These are phyloP conservation scores for Agaricales sp. DNA, from an alignment of 1,284 basidiomycete genomes.

Conservation along the genomic window DNA sequence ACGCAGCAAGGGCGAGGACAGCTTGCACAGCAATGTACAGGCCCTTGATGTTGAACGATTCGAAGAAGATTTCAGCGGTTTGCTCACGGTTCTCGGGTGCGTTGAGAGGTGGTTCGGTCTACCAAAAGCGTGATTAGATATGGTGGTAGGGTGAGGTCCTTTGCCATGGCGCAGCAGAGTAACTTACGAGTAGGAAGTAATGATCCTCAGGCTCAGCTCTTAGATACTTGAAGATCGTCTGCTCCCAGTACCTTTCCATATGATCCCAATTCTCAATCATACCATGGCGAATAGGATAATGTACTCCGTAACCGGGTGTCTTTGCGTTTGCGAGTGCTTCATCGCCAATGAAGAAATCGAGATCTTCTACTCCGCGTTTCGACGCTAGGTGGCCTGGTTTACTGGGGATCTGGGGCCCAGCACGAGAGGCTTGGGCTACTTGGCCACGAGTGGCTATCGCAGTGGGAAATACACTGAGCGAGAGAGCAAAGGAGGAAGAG, in stretches of 20 bases:
- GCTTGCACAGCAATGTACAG: constrained; percentile 99
- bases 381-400: constrained; percentile 92
- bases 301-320: constrained; percentile 83
- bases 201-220: constrained; percentile 99
- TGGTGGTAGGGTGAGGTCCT: neutral
- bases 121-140: constrained; percentile 8
- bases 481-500: constrained; percentile 5
- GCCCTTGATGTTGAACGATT: constrained; percentile 97
- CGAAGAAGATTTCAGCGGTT: constrained; percentile 99
- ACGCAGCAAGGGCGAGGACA: constrained; percentile 96
- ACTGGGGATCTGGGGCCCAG: constrained; percentile 58
- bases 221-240: constrained; percentile 99
- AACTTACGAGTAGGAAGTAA: constrained; percentile 88
- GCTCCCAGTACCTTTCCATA: constrained; percentile 99
- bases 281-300: constrained; percentile 97
- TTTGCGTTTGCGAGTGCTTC: constrained; percentile 94
- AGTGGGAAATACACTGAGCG: constrained; percentile 89
- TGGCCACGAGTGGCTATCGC: constrained; percentile 84
- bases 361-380: constrained; percentile 96
- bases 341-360: constrained; percentile 99
- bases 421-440: constrained; percentile 50
- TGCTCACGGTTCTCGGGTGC: constrained; percentile 98
- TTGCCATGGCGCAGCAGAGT: constrained; percentile 1
- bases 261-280: constrained; percentile 99
- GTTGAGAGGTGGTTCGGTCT: constrained; percentile 99